Base-by-base conservation (phyloP, 2,329 filamentous ascomycete genomes). In the Aspergillus melleus region DNA sequence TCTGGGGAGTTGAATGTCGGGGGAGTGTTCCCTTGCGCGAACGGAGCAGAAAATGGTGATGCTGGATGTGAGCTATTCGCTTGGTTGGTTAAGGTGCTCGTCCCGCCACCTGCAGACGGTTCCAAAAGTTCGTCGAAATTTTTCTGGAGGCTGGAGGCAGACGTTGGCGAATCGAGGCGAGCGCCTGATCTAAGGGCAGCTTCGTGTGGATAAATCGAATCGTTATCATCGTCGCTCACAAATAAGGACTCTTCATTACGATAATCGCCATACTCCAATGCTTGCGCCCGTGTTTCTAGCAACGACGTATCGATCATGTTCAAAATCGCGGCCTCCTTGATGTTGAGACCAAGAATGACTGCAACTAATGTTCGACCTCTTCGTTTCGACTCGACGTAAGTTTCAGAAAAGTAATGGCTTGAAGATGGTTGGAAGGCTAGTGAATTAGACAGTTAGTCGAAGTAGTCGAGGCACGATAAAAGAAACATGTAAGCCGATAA, bases 381-480 rank as follows among this genome's bases (percentile, higher is more conserved):
- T 44, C 86, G 80, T 71, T 89, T 89, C 26, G 74, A 74, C 68
- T 88, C 86, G 16, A 88, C 86, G 54, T 84, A 76, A 5, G 65
- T 74, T 20, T 80, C 72, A 0, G 84, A 86, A 62, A 83, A 85
- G 16, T 76, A 74, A 64, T 87, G 86, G 32, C 79, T 77, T n/a
- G 76, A 76, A 32, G 78, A 77, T 14, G 76, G 74, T 59, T 74
- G 72, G 52, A 79, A 79, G 50, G 70, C 78, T 79, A 66, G 59
- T 60, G 32, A 51, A 52, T 56, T 47, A 58, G 52, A 50, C 12
- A 11, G 64, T 69, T 50, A 69, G 66, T 67, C 54, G 60, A 61
- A 26, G 10, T 47, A 39, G 22, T 24, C 24, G 39, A 46, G 39
- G 32, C 10, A 46, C 24, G 12, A 8, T 16, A 50, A 16, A 9